These are phyloP conservation scores for Bipolaris victoriae DNA, from an alignment of 2,329 filamentous ascomycete genomes.

Conservation along the genomic window DNA sequence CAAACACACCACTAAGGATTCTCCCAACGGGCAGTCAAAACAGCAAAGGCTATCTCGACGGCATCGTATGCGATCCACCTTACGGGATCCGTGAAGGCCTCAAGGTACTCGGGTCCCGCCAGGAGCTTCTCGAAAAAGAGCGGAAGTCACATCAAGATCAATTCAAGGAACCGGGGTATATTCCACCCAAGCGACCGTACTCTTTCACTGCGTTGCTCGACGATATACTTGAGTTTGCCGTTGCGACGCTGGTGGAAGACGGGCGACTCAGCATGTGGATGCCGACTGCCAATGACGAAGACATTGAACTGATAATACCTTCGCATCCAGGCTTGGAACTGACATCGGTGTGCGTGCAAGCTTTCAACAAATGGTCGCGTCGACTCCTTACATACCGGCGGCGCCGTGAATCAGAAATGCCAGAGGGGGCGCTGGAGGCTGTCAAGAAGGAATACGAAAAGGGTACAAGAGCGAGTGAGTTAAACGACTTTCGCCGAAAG, in stretches of 20 bases:
- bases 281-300: constrained; percentile 71
- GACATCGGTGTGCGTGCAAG: constrained; percentile 78
- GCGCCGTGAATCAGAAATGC: constrained; percentile 64
- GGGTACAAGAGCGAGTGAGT: constrained; percentile 65
- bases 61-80: constrained; percentile 92
- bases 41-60: constrained; percentile 70
- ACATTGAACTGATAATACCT: constrained; percentile 77
- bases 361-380: constrained; percentile 92
- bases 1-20: constrained; percentile 74
- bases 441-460: constrained; percentile 43
- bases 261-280: constrained; percentile 95
- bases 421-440: constrained; percentile 27
- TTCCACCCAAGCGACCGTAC: constrained; percentile 90
- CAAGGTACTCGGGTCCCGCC: constrained; percentile 80
- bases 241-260: constrained; percentile 74
- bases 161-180: constrained; percentile 60
- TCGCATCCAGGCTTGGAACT: constrained; percentile 76
- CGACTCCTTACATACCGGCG: constrained; percentile 85
- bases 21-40: constrained; percentile 11
- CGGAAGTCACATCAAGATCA: constrained; percentile 35
- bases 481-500: constrained; percentile 71
- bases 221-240: constrained; percentile 85
- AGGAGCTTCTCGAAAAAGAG: constrained; percentile 49
- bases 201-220: constrained; percentile 89
- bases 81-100: constrained; percentile 94